Evolutionary conservation across 1,284 basidiomycete species (phyloP).

Genomic region (Mycosarcoma maydis): DNA sequence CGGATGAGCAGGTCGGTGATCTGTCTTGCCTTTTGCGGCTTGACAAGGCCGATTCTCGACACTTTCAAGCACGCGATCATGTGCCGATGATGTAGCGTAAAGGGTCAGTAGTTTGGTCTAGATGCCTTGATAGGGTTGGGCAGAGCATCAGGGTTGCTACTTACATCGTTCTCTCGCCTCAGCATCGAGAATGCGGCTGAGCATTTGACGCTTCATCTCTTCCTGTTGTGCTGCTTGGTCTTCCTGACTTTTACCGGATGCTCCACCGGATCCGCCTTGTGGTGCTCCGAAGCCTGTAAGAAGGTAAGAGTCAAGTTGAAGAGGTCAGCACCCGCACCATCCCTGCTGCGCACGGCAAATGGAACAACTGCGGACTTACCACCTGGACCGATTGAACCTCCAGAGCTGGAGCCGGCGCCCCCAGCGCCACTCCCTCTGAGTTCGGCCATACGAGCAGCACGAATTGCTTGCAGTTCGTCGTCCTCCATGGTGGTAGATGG

Average conservation of each 20-base stretch:
- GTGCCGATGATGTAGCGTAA: too few relatives aligned
- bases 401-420: constrained; percentile 18
- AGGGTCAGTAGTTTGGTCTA: too few relatives aligned
- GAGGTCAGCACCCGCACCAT: too few relatives aligned
- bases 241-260: constrained; percentile 66
- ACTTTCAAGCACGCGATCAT: constrained; percentile 74
- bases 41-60: constrained; percentile 90
- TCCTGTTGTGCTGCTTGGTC: constrained; percentile 67
- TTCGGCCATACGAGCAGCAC: constrained; percentile 63
- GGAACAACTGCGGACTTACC: constrained; percentile 10
- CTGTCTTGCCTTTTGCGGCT: constrained; percentile 84
- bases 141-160: constrained; percentile 68
- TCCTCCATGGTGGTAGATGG: constrained; percentile 64
- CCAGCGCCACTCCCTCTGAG: constrained; percentile 45
- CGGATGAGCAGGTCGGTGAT: constrained; percentile 85
- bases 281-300: constrained; percentile 14
- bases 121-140: too few relatives aligned
- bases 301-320: background rate
- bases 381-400: constrained; percentile 14
- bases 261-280: constrained; percentile 56
- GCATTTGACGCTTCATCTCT: constrained; percentile 73
- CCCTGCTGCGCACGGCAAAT: too few relatives aligned
- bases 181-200: constrained; percentile 86
- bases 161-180: constrained; percentile 89
- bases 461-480: constrained; percentile 66